These are phyloP conservation scores for Juglanconis oblonga DNA, from an alignment of 2,329 filamentous ascomycete genomes.

Conservation along the genomic window DNA sequence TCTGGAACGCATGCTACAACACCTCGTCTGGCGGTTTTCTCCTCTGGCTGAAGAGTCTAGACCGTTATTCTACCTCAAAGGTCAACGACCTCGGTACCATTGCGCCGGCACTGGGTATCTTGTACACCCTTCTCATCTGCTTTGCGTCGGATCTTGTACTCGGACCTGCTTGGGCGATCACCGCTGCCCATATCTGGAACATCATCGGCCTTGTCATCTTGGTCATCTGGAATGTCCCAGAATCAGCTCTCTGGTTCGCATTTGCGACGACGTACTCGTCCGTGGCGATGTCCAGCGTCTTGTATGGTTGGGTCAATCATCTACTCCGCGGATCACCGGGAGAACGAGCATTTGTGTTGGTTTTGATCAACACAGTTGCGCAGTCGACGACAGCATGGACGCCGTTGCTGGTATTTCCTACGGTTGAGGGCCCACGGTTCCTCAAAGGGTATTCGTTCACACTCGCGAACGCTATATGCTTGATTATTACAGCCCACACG, in stretches of 20 bases:
- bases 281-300: constrained; percentile 50
- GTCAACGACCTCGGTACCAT: constrained; percentile 52
- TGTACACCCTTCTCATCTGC: constrained; percentile 51
- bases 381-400: constrained; percentile 57
- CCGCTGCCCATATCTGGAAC: constrained; percentile 47
- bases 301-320: constrained; percentile 56
- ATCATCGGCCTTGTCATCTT: constrained; percentile 52
- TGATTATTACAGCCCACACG: constrained; percentile 1
- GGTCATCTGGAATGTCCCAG: constrained; percentile 54
- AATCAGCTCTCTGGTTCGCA: constrained; percentile 51
- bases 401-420: constrained; percentile 47
- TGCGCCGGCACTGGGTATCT: constrained; percentile 52
- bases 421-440: constrained; percentile 40
- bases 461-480: constrained; percentile 22
- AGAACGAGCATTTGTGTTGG: constrained; percentile 46
- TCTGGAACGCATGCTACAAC: constrained; percentile 53
- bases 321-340: constrained; percentile 42
- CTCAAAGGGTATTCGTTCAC: constrained; percentile 40
- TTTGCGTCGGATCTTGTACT: constrained; percentile 53
- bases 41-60: constrained; percentile 56
- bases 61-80: constrained; percentile 41
- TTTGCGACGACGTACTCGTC: constrained; percentile 48
- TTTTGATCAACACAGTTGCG: constrained; percentile 50
- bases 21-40: constrained; percentile 48
- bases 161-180: constrained; percentile 54